Evolutionary conservation across 2,329 filamentous ascomycete genomes (phyloP).

Genomic region (Clarireedia hainanense): DNA sequence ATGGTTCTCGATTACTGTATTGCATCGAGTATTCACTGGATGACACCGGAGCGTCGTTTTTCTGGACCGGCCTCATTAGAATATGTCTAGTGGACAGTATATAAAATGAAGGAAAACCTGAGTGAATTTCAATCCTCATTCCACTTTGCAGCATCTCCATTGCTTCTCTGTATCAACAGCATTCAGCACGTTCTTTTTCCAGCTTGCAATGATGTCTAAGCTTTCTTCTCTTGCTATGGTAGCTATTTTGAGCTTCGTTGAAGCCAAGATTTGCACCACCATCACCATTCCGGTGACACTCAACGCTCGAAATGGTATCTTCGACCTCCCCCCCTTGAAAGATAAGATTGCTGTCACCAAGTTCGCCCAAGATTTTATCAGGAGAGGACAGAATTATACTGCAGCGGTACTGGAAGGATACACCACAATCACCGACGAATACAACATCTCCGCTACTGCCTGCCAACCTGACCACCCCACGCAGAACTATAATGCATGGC

Average conservation of each 20-base stretch:
- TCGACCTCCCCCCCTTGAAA: neutral
- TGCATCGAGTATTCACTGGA: too few species aligned
- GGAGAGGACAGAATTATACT: slow-evolving; percentile 3
- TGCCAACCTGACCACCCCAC: neutral
- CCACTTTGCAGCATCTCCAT: neutral
- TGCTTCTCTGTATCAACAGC: neutral
- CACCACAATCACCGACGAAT: neutral
- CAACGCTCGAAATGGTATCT: slow-evolving; percentile 5
- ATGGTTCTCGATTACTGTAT: too few species aligned
- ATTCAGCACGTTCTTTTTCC: neutral
- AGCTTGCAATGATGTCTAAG: neutral
- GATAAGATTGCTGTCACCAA: slow-evolving; percentile 1
- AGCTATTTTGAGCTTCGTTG: neutral
- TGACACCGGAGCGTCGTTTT: neutral
- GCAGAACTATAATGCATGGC: neutral
- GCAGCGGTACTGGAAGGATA: neutral
- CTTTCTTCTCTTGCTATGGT: neutral
- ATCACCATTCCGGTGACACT: slow-evolving; percentile 3
- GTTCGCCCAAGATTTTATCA: neutral
- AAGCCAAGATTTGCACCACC: slow-evolving; percentile 2
- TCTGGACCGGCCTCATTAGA: neutral
- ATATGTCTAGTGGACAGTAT: neutral
- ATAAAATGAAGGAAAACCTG: too few species aligned
- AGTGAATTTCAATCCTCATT: neutral
- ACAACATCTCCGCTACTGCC: slow-evolving; percentile 5